Evolutionary conservation across 202 grass and related monocot species (phyloP), one percentile per base, ranked within the genome.

Genomic region (Miscanthus sacchariflorus): DNA sequence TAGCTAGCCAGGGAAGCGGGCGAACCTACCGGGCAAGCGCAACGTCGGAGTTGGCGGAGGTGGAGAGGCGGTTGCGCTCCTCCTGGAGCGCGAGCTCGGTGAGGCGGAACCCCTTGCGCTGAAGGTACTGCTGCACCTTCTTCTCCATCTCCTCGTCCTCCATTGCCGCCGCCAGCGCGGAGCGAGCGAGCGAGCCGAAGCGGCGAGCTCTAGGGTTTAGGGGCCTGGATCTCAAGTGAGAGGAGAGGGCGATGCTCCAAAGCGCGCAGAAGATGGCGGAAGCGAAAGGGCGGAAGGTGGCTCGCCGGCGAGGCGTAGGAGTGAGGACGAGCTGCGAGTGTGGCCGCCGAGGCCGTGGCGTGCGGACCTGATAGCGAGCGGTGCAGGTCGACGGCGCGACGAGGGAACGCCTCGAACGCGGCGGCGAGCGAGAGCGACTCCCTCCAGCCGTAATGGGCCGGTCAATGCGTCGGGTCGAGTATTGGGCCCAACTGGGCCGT

Each of bases 101-200:
- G 77, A 95, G 88, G 85, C 85, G 92, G 92, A 99, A 96, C 21
- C 94, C 97, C 88, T 93, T 99, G 79, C 90, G 95, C 86, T 92
- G 93, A 72, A 99, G 86, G 88, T 99, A 99, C 76, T 92, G 89
- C 79, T 95, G 84, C 79, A 95, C 97, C 73, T 93, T 90, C 93
- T 96, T 99, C 84, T 99, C 91, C 84, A 96, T 91, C 87, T 99
- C 97, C 88, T 96, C 94, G 74, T 99, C 97, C 45, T 95, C 96
- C 94, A 98, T 98, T 23, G 79, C 28, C 19, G 73, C 44, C 40
- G 82, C 25, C 14, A 63, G 42, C 12, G 38, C 5, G 21, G 30
- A 10, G 28, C 10, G 15, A 44, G 28, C 10, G 15, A 44, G 27
- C 13, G 9, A 33, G 42, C 66, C 40, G 40, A 40, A 8, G 7